These are phyloP conservation scores for Ottelia alismoides DNA, from an alignment of 106 monocot species.

Conservation along the genomic window DNA sequence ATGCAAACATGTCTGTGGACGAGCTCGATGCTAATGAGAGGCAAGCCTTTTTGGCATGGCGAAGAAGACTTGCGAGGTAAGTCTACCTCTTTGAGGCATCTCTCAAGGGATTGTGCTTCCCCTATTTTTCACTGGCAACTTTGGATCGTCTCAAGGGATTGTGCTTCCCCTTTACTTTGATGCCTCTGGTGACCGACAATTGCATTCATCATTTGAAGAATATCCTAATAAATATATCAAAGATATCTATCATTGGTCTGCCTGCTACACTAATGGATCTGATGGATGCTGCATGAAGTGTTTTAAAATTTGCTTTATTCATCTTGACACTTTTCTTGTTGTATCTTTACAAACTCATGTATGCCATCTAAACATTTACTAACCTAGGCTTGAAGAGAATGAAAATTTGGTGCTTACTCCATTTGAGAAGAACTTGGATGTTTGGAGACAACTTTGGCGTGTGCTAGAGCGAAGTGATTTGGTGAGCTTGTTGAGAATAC, in stretches of 20 bases:
- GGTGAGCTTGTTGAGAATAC: constrained; percentile 42
- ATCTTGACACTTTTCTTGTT: not conserved
- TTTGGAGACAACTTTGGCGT: constrained; percentile 97
- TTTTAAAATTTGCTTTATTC: too few relatives aligned
- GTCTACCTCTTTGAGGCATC: too few relatives aligned
- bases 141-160: too few relatives aligned
- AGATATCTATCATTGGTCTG: too few relatives aligned
- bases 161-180: not conserved
- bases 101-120: too few relatives aligned
- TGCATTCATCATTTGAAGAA: too few relatives aligned
- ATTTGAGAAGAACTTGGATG: constrained; percentile 90
- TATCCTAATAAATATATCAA: too few relatives aligned
- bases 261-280: too few relatives aligned
- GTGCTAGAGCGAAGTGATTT: constrained; percentile 91
- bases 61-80: constrained; percentile 67
- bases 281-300: too few relatives aligned
- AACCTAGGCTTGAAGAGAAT: constrained; percentile 67
- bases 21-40: constrained; percentile 70
- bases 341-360: not conserved
- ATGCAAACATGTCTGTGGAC: constrained; percentile 58
- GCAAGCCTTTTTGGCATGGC: constrained; percentile 60
- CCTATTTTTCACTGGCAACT: too few relatives aligned
- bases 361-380: not conserved
- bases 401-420: constrained; percentile 81
- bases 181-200: too few relatives aligned